Evolutionary conservation across 1,284 basidiomycete species (phyloP), one percentile per base, ranked within the genome.

Genomic region (Tylopilus sp.): DNA sequence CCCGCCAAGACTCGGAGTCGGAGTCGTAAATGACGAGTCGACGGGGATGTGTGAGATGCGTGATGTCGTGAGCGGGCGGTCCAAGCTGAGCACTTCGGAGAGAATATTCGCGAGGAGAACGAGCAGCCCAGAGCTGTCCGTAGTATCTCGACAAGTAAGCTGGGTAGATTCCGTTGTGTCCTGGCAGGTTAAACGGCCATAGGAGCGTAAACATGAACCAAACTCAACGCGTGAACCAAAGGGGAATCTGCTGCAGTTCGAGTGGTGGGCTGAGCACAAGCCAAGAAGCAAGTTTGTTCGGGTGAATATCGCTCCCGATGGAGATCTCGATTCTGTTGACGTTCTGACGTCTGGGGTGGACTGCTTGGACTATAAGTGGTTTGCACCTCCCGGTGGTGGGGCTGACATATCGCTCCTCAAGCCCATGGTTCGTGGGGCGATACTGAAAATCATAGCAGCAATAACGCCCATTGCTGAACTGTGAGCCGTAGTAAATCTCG

Each of bases 41-140:
- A 29, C 59, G 54, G 6, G 61, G 63, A 26, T 60, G 35, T 23
- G 51, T 36, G 1, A 51, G 26, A 44, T 57, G 59, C 1, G 63
- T 65, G 31, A 59, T 43, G n/a, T 55, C 25, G 4, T 10, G 13
- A 15, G 53, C 28, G 3, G 37, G 47, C 4, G 3, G 37, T 40
- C 55, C 59, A 8, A 41, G 10, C 23, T 31, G 11, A 12, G n/a
- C 46, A 9, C 4, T 36, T 23, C 62, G 62, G 6, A 61, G 38
- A 40, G 60, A 58, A 42, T 61, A 43, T 23, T 67, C 65, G 30
- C 25, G 42, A 31, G 61, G 49, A 5, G 59, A 62, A 39, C 54
- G 57, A 47, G 61, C 34, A 23, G 16, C 41, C 64, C 62, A 62
- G n/a, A 66, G 53, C 1, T 65, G 64, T 4, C 63, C 48, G 12